Percentiles rank a stretch among this genome's conserved stretches.
phyloP scores from a whole-genome alignment of 2,329 filamentous ascomycete genomes.

The Trichoderma sp. region DNA sequence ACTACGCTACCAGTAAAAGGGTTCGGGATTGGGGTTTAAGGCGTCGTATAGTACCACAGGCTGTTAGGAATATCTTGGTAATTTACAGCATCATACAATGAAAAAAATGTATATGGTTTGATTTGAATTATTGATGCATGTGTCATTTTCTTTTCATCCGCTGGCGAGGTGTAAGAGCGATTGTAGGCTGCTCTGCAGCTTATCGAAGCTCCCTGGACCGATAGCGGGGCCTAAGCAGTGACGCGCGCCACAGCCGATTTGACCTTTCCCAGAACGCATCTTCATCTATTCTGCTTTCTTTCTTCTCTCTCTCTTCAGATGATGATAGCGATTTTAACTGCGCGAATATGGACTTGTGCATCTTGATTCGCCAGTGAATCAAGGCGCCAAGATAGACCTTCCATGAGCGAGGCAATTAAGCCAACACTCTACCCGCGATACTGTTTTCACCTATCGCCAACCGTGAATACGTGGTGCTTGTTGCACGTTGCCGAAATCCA shows the following conservation, averaged over 20 bases:
- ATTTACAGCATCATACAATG: background rate
- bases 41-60: conserved; percentile 8
- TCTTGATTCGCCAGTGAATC: conserved; percentile 16
- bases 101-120: background rate
- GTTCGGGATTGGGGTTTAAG: background rate
- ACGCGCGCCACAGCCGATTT: conserved; percentile 2
- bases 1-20: background rate
- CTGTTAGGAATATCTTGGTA: background rate
- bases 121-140: background rate
- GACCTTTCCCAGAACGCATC: conserved; percentile 1
- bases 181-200: background rate
- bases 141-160: background rate
- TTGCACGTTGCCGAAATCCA: conserved; percentile 57
- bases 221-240: conserved; percentile 14
- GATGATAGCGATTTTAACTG: background rate
- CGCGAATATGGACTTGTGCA: conserved; percentile 16
- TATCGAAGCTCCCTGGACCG: conserved; percentile 7
- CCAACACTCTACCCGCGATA: conserved; percentile 61
- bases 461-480: conserved; percentile 63
- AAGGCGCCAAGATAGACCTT: conserved; percentile 43
- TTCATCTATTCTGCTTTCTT: background rate
- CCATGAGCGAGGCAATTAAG: conserved; percentile 52
- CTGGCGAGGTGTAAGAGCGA: background rate
- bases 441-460: conserved; percentile 66
- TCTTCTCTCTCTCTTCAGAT: background rate